phyloP scores from a whole-genome alignment of 805 yeast genomes.

The Metschnikowia continentalis region DNA sequence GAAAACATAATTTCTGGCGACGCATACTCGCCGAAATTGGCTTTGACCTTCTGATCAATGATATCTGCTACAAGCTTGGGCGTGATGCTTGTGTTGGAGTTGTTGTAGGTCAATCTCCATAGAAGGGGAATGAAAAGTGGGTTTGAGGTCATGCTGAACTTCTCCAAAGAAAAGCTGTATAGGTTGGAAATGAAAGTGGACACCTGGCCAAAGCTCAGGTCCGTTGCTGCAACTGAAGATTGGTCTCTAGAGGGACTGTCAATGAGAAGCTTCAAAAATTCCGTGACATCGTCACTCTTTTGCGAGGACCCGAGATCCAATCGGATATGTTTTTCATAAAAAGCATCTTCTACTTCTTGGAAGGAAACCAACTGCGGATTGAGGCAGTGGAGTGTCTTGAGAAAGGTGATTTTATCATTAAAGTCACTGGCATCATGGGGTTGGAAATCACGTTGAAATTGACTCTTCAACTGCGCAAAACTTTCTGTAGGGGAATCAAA shows the following conservation, averaged over 20 bases:
- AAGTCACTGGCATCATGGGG: slow-evolving; percentile 15
- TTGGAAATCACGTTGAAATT: slow-evolving; percentile 7
- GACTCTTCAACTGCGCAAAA: slow-evolving; percentile 1
- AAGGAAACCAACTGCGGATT: slow-evolving; percentile 25
- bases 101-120: slow-evolving; percentile 28
- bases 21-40: slow-evolving; percentile 4
- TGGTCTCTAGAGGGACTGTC: slow-evolving; percentile 27
- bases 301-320: slow-evolving; percentile 16
- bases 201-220: slow-evolving; percentile 21
- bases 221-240: slow-evolving; percentile 15
- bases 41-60: slow-evolving; percentile 10
- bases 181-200: slow-evolving; percentile 27
- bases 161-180: slow-evolving; percentile 23
- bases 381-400: slow-evolving; percentile 24
- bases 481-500: background rate
- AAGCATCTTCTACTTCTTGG: slow-evolving; percentile 19
- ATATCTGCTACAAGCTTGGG: slow-evolving; percentile 23
- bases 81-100: slow-evolving; percentile 17
- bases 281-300: slow-evolving; percentile 26
- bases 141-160: slow-evolving; percentile 21
- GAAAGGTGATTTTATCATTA: slow-evolving; percentile 21
- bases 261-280: slow-evolving; percentile 29
- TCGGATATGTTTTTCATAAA: slow-evolving; percentile 27
- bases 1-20: slow-evolving; percentile 18
- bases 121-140: slow-evolving; percentile 32